phyloP scores from a whole-genome alignment of 495 filamentous ascomycete genomes.

The Penicillium lividum region DNA sequence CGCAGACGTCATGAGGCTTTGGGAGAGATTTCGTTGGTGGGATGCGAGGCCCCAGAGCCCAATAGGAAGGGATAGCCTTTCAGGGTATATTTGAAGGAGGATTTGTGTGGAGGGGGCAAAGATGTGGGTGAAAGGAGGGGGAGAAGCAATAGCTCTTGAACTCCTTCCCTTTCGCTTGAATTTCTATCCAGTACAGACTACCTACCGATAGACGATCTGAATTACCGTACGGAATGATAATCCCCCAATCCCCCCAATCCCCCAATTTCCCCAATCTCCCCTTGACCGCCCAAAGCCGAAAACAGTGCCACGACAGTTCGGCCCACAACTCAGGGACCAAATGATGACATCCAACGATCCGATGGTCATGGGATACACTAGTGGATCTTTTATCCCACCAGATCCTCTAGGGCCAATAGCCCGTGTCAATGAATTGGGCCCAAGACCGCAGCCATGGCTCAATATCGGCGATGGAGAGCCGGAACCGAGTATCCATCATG shows the following conservation, averaged over 20 bases:
- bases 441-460: not conserved
- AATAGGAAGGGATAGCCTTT: conserved; percentile 21
- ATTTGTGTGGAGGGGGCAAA: not conserved
- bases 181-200: not conserved
- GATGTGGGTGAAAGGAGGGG: conserved; percentile 8
- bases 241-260: not conserved
- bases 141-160: not conserved
- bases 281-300: conserved; percentile 10
- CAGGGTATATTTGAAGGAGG: conserved; percentile 2
- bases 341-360: conserved; percentile 20
- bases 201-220: not conserved
- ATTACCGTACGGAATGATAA: not conserved
- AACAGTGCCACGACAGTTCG: conserved; percentile 8
- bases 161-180: not conserved
- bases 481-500: conserved; percentile 1
- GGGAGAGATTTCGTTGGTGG: not conserved
- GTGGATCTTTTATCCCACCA: not conserved
- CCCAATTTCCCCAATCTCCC: not conserved
- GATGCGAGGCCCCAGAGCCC: conserved; percentile 19
- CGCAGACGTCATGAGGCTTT: conserved; percentile 9
- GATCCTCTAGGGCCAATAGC: conserved; percentile 5
- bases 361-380: conserved; percentile 28
- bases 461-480: conserved; percentile 1
- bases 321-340: conserved; percentile 4
- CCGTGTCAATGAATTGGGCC: not conserved